Base-by-base conservation (phyloP, 352 stramenopile species). In the Globisporangium spiculum region DNA sequence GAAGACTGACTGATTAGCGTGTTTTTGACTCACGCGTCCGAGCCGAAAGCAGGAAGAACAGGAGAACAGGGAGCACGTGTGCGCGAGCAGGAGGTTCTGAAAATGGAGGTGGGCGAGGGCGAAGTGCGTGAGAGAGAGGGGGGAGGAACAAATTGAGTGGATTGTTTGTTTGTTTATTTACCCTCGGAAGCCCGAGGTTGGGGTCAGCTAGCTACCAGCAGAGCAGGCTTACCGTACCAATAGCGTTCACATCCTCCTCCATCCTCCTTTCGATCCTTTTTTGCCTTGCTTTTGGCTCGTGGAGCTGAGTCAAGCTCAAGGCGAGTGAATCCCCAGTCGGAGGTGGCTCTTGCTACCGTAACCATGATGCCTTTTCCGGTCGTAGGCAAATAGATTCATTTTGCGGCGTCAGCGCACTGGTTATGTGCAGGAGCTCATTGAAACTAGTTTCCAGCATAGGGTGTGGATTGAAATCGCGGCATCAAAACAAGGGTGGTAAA, bases 1-100 rank as follows among this genome's bases (percentile, higher is more conserved):
- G 38, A 46, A 18, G 38, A 46, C 38, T 4, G 14, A 20, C 38
- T 46, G 38, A 46, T 46, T 20, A 20, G 38, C 38, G 52, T 32
- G 8, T 9, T 59, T 59, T 59, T n/a, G 16, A 30, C 1, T 34
- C 53, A 36, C 53, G 27, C 12, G 52, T 20, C 38, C 12, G 38
- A 46, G 38, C 14, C 36, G 6, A 8, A 20, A 50, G 8, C 32
- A 48, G 41, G 14, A 14, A 48, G 14, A 48, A 7, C 38, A 48
- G 14, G 3, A 30, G 27, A 30, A 32, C 30, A 8, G 30, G 5
- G 22, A n/a, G 20, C 22, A 26, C 14, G 53, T 59, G 53, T 3
- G 53, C 30, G 53, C 10, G 26, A 59, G 24, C 24, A n/a, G 53
- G 53, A 59, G 26, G 53, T 59, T 59, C 53, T 59, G 26, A 59